These are phyloP conservation scores for Lipomyces lipofer DNA, from an alignment of 805 yeast species.

Conservation along the genomic window DNA sequence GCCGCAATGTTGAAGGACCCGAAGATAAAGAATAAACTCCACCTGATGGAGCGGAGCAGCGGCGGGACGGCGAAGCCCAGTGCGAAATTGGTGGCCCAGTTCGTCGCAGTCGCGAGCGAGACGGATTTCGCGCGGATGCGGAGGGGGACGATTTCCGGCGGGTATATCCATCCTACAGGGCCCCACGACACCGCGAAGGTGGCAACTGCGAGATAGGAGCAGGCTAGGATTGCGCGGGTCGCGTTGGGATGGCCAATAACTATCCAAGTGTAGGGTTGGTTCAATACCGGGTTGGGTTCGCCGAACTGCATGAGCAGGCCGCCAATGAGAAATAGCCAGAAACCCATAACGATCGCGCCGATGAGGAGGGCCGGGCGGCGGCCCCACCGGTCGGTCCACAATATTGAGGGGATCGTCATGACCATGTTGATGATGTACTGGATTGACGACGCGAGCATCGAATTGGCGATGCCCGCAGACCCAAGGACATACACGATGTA, in stretches of 20 bases:
- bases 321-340: slow-evolving; percentile 67
- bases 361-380: slow-evolving; percentile 61
- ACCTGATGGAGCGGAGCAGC: slow-evolving; percentile 46
- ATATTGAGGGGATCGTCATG: slow-evolving; percentile 57
- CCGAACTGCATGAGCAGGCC: slow-evolving; percentile 56
- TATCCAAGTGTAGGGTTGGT: slow-evolving; percentile 42
- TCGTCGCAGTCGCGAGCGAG: slow-evolving; percentile 62
- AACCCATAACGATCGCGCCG: slow-evolving; percentile 65
- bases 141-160: slow-evolving; percentile 64
- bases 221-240: slow-evolving; percentile 48
- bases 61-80: slow-evolving; percentile 70
- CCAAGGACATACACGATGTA: slow-evolving; percentile 50
- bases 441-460: slow-evolving; percentile 47
- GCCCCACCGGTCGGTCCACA: slow-evolving; percentile 59
- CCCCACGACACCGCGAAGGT: slow-evolving; percentile 58
- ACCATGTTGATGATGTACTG: slow-evolving; percentile 51
- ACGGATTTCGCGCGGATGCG: slow-evolving; percentile 62
- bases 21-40: slow-evolving; percentile 72
- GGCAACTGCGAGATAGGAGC: slow-evolving; percentile 57
- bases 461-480: slow-evolving; percentile 52
- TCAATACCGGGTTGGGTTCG: slow-evolving; percentile 44
- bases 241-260: slow-evolving; percentile 60
- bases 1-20: slow-evolving; percentile 47
- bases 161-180: slow-evolving; percentile 65
- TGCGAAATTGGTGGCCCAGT: slow-evolving; percentile 65